Evolutionary conservation across 805 yeast genomes (phyloP).

Genomic region (Wickerhamomyces pijperi): DNA sequence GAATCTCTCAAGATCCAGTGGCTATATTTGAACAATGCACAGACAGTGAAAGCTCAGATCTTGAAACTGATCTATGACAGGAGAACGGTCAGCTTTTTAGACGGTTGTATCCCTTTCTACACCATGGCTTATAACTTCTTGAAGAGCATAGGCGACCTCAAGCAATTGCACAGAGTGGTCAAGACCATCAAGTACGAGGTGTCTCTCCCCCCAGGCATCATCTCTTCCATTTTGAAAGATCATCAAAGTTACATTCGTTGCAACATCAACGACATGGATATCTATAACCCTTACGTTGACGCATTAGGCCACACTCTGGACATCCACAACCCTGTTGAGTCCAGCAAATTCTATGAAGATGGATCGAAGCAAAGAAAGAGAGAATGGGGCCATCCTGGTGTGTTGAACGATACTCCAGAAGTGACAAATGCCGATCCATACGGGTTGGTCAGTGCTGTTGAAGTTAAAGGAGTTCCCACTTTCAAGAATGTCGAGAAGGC

Average conservation of each 20-base stretch:
- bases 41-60: conserved; percentile 21
- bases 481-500: conserved; percentile 61
- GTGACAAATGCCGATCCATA: conserved; percentile 26
- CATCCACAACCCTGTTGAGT: conserved; percentile 19
- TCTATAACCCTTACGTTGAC: conserved; percentile 13
- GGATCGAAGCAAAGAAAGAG: conserved; percentile 11
- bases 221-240: conserved; percentile 30
- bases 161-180: conserved; percentile 33
- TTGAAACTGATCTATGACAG: conserved; percentile 15
- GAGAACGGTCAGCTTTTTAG: conserved; percentile 19
- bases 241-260: conserved; percentile 27
- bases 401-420: conserved; percentile 28
- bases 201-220: conserved; percentile 33
- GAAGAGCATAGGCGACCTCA: conserved; percentile 29
- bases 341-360: conserved; percentile 8
- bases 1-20: conserved; percentile 23
- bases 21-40: conserved; percentile 18
- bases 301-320: conserved; percentile 19
- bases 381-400: conserved; percentile 26
- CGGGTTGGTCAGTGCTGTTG: conserved; percentile 5
- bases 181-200: conserved; percentile 32
- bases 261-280: conserved; percentile 16
- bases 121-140: conserved; percentile 43
- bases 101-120: conserved; percentile 44
- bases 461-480: conserved; percentile 35